Evolutionary conservation across 2,329 filamentous ascomycete genomes (phyloP).

Genomic region (Aspergillus ibericus): DNA sequence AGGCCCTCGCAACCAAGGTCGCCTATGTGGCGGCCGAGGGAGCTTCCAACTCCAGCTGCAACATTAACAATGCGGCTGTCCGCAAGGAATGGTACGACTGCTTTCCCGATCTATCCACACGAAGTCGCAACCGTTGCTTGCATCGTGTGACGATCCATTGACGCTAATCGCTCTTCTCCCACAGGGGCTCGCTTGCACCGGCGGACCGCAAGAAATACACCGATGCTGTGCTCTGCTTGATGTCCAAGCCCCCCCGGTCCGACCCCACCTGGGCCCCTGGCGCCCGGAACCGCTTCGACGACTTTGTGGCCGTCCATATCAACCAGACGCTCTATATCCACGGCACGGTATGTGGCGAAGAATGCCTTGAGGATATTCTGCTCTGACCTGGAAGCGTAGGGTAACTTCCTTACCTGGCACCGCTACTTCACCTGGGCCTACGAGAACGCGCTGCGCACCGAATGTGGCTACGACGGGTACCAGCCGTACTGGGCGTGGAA

Average conservation of each 20-base stretch:
- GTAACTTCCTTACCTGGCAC: constrained; percentile 47
- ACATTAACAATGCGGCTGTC: constrained; percentile 1
- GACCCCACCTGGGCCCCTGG: constrained; percentile 40
- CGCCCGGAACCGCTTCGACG: constrained; percentile 51
- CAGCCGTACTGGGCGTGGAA: constrained; percentile 43
- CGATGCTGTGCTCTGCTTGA: constrained; percentile 48
- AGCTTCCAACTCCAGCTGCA: constrained; percentile 1
- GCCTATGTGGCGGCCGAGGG: constrained; percentile 2
- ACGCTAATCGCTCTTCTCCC: background rate
- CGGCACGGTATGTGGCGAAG: constrained; percentile 22
- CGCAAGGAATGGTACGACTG: background rate
- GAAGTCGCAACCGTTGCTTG: background rate
- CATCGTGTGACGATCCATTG: background rate
- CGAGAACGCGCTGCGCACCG: constrained; percentile 44
- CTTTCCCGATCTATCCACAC: background rate
- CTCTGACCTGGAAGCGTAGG: constrained; percentile 5
- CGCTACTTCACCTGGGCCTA: constrained; percentile 46
- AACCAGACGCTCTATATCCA: constrained; percentile 50
- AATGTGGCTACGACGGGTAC: constrained; percentile 47
- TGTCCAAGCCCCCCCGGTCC: constrained; percentile 8
- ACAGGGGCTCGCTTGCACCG: background rate
- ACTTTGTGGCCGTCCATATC: constrained; percentile 53
- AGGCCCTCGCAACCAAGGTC: constrained; percentile 9
- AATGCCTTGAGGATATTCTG: background rate
- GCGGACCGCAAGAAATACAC: constrained; percentile 36